Evolutionary conservation across 768 basidiomycete species (phyloP).

Genomic region (Leccinum variicolor): DNA sequence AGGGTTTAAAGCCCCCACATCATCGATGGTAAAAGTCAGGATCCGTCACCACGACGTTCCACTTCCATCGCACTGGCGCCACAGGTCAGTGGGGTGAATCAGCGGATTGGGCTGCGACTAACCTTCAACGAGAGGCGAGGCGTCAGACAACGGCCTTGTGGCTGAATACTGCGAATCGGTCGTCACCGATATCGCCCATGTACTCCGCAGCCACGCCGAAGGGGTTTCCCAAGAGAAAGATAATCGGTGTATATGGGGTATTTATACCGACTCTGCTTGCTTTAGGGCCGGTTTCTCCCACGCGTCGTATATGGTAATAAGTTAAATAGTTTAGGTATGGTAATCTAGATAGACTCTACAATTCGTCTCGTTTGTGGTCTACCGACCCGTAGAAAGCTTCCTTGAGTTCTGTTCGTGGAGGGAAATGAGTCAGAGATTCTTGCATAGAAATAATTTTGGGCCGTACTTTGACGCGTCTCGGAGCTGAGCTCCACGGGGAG

Average conservation of each 20-base stretch:
- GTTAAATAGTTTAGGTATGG: background rate
- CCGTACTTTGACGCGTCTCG: conserved; percentile 74
- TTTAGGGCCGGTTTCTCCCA: conserved; percentile 32
- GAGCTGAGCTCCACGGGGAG: conserved; percentile 71
- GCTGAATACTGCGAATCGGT: conserved; percentile 9
- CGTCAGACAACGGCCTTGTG: conserved; percentile 19
- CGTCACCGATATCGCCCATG: background rate
- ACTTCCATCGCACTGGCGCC: conserved; percentile 4
- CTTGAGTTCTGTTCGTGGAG: conserved; percentile 44
- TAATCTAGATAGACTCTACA: conserved; percentile 26
- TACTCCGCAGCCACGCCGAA: conserved; percentile 22
- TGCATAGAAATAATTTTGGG: background rate
- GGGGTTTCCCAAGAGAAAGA: conserved; percentile 29
- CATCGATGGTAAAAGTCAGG: conserved; percentile 11
- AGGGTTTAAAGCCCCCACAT: conserved; percentile 1
- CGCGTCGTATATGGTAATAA: conserved; percentile 12
- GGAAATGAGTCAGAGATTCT: conserved; percentile 6
- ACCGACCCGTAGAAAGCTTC: conserved; percentile 49
- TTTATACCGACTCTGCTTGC: conserved; percentile 10
- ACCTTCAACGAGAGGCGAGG: background rate
- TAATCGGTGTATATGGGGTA: background rate
- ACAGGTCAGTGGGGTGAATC: background rate
- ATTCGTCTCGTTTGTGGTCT: conserved; percentile 35
- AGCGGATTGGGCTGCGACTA: background rate
- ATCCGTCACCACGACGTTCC: conserved; percentile 14